phyloP scores from a whole-genome alignment of 2,329 filamentous ascomycete genomes.

The Stagonosporopsis vannaccii region DNA sequence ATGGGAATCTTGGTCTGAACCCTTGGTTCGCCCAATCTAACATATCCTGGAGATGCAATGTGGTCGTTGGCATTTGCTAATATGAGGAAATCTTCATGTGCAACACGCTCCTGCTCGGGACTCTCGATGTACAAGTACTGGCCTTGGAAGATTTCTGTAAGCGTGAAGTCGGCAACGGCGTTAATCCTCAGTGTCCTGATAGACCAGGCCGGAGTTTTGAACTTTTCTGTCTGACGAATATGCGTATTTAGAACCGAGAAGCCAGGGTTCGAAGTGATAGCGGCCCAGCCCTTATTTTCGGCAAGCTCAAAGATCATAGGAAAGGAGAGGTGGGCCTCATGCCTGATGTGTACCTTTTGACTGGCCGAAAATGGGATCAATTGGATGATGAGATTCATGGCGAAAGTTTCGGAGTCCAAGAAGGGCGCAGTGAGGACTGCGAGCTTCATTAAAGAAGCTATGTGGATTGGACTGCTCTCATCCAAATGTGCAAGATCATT shows the following conservation, averaged over 20 bases:
- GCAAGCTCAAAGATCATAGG: constrained; percentile 55
- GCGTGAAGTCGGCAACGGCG: constrained; percentile 52
- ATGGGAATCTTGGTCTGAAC: neutral
- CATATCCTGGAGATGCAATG: constrained; percentile 32
- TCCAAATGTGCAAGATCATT: constrained; percentile 49
- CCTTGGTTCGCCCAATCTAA: constrained; percentile 40
- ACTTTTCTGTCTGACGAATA: constrained; percentile 54
- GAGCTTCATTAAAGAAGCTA: constrained; percentile 58
- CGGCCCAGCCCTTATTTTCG: constrained; percentile 43
- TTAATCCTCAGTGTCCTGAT: constrained; percentile 51
- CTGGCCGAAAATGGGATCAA: constrained; percentile 56
- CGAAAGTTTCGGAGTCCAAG: constrained; percentile 49
- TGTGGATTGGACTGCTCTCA: constrained; percentile 56
- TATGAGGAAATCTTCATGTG: constrained; percentile 50
- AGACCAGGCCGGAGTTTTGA: constrained; percentile 50
- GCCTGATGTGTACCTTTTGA: constrained; percentile 60
- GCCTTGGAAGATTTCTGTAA: constrained; percentile 56
- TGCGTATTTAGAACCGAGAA: constrained; percentile 54
- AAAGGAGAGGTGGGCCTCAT: constrained; percentile 60
- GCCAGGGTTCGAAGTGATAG: constrained; percentile 50
- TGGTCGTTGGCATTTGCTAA: constrained; percentile 41
- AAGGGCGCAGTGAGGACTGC: constrained; percentile 53
- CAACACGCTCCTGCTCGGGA: constrained; percentile 48
- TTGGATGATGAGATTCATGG: constrained; percentile 49
- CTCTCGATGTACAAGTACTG: constrained; percentile 54